Base-by-base conservation (phyloP, 805 yeast species). In the Ogataea nakhonphanomensis region DNA sequence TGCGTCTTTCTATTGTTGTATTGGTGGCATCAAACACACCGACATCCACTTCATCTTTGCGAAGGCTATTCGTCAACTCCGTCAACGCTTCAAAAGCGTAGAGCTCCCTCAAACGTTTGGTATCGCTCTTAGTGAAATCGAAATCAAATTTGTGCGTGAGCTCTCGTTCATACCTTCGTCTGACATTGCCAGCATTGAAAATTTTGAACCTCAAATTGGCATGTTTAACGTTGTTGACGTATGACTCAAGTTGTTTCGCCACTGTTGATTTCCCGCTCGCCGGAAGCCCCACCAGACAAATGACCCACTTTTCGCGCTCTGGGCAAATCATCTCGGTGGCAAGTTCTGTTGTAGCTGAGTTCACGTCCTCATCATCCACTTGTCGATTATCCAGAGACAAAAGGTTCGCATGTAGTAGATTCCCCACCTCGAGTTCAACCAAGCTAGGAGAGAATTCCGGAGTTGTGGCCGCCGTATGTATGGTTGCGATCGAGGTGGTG, bases 41-140 rank as follows among this genome's bases (percentile, higher is more conserved):
- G 4, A 91, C 93, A 5, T 90, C 81, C 1, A 95, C 95, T n/a
- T 77, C 71, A 1, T 89, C 93, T 15, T 75, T 71, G 27, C 84
- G 58, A 7, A 93, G 74, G 59, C 81, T 81, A 48, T 84, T 84
- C 17, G 88, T 69, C 36, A 93, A 65, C 53, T 82, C 83, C 44
- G 84, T 85, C 43, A 91, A 66, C 0, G 98, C 91, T 53, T 90
- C 95, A 78, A 87, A 80, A 0, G 98, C 98, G 95, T 96, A 93
- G 56, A 79, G 74, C 54, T 91, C 97, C 48, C 97, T 74, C 32
- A 86, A 67, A 23, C 72, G 69, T 8, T 75, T 75, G 4, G 84
- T 74, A 23, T 43, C 43, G 9, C 39, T 41, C 24, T 53, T 46
- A 31, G 76, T 78, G 30, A 59, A 59, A 43, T 54, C 45, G 35